phyloP scores from a whole-genome alignment of 495 filamentous ascomycete genomes.

The Corynascus novoguineensis region DNA sequence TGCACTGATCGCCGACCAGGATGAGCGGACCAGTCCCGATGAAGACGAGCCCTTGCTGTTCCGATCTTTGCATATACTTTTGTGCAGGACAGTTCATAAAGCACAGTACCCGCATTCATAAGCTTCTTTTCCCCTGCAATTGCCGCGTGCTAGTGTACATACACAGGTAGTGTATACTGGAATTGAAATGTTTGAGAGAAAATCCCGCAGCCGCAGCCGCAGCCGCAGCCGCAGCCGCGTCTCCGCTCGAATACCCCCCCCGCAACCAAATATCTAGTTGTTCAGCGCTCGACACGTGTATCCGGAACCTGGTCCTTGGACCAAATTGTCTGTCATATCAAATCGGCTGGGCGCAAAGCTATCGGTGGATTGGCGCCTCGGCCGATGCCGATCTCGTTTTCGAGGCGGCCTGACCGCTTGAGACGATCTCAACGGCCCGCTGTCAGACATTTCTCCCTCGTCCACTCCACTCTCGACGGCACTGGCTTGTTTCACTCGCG shows the following conservation, averaged over 20 bases:
- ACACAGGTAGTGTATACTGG: too few relatives aligned
- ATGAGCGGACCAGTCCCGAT: conserved; percentile 23
- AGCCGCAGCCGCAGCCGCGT: too few relatives aligned
- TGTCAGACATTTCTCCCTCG: conserved; percentile 13
- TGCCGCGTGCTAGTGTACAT: too few relatives aligned
- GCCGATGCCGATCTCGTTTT: conserved; percentile 12
- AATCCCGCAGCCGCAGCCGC: too few relatives aligned
- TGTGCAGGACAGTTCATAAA: too few relatives aligned
- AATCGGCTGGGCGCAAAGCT: not conserved
- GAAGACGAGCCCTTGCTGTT: conserved; percentile 18
- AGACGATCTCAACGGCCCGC: conserved; percentile 21
- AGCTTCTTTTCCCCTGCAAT: too few relatives aligned
- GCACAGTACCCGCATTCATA: too few relatives aligned
- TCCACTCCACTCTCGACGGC: not conserved
- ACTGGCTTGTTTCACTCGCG: not conserved
- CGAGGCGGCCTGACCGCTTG: conserved; percentile 11
- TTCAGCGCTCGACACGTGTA: conserved; percentile 3
- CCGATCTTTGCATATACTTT: conserved; percentile 34
- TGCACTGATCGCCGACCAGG: conserved; percentile 35
- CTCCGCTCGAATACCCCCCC: not conserved
- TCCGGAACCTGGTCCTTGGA: not conserved
- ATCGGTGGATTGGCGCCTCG: conserved; percentile 10
- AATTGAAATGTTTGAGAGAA: too few relatives aligned
- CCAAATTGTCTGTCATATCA: not conserved
- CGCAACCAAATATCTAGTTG: not conserved